Evolutionary conservation across 2,329 filamentous ascomycete genomes (phyloP), one percentile per base, ranked within the genome.

Genomic region (Annulohypoxylon truncatum): DNA sequence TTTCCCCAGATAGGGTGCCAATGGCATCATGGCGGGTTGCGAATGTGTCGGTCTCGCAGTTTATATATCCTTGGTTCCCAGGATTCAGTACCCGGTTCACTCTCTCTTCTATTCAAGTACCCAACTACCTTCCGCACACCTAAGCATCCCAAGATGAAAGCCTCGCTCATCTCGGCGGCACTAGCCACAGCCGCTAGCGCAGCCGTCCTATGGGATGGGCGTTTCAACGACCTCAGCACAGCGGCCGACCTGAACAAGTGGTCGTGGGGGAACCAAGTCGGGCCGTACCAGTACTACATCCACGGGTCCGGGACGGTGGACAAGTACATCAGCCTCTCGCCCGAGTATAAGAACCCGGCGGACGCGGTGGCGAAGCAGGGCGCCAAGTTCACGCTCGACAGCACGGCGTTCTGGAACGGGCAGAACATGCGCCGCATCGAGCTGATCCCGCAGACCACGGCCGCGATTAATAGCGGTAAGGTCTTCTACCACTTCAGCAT

Each of bases 201-300:
- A 53, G 83, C 82, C 0, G 81, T 88, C 31, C 77, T 89, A 8
- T 89, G 86, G 87, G 86, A 89, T 74, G 87, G 87, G 15, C 82
- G 86, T 53, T 86, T 88, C 78, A 88, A 89, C 74, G 81, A 84
- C 54, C 78, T 87, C 64, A 79, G 78, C 18, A 79, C 82, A 15
- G 82, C 80, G 53, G 72, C 82, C 2, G 85, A 87, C 72, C 78
- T 89, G 15, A 80, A 82, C 72, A 82, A 84, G 57, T 89, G 87
- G 87, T 87, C 85, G 1, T 90, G 86, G 85, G 82, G 81, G 3
- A 89, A 88, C 75, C 83, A 89, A 77, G 84, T 87, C 66, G 86
- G 86, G 0, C 85, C 88, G 0, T 93, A 91, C 79, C 90, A 92
- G 77, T 92, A 90, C 82, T 92, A 92, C 80, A 92, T 92, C 75